phyloP scores from a whole-genome alignment of 257 asterid genomes.

The Gentiana straminea region DNA sequence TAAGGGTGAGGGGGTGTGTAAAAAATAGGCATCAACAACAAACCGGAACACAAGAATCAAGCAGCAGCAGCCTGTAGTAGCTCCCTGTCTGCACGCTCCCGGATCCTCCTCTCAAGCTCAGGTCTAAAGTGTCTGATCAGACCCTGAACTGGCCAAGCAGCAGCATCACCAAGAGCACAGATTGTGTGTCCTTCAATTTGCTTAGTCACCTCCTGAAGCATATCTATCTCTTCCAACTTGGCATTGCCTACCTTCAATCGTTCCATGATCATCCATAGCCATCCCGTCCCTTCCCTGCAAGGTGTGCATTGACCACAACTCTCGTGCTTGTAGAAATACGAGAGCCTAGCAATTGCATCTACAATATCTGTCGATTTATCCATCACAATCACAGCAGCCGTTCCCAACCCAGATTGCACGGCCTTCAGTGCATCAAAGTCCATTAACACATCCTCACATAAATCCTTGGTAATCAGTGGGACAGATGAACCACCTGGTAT shows the following conservation, averaged over 20 bases:
- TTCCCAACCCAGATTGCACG: slow-evolving; percentile 92
- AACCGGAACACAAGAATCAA: slow-evolving; percentile 42
- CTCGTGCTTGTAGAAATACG: slow-evolving; percentile 97
- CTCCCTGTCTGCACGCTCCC: slow-evolving; percentile 88
- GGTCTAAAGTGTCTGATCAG: slow-evolving; percentile 97
- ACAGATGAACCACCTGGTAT: slow-evolving; percentile 98
- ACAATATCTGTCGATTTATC: slow-evolving; percentile 96
- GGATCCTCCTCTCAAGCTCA: slow-evolving; percentile 89
- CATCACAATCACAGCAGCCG: slow-evolving; percentile 98
- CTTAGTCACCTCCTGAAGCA: slow-evolving; percentile 98
- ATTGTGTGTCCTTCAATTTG: slow-evolving; percentile 99
- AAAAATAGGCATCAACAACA: slow-evolving; percentile 1
- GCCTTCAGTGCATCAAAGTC: slow-evolving; percentile 98
- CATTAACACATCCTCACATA: slow-evolving; percentile 95
- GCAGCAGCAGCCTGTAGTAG: slow-evolving; percentile 69
- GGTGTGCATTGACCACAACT: slow-evolving; percentile 99
- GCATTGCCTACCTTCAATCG: slow-evolving; percentile 98
- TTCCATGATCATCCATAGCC: slow-evolving; percentile 99
- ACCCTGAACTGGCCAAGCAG: slow-evolving; percentile 99
- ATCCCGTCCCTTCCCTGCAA: slow-evolving; percentile 98
- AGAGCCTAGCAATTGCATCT: slow-evolving; percentile 90
- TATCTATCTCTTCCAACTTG: slow-evolving; percentile 89
- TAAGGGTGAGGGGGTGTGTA: neutral
- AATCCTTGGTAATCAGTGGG: slow-evolving; percentile 66
- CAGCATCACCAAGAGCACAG: slow-evolving; percentile 98